Conservation (phyloP, 495 filamentous ascomycete genomes). For the Penicillium bialowiezense region DNA sequence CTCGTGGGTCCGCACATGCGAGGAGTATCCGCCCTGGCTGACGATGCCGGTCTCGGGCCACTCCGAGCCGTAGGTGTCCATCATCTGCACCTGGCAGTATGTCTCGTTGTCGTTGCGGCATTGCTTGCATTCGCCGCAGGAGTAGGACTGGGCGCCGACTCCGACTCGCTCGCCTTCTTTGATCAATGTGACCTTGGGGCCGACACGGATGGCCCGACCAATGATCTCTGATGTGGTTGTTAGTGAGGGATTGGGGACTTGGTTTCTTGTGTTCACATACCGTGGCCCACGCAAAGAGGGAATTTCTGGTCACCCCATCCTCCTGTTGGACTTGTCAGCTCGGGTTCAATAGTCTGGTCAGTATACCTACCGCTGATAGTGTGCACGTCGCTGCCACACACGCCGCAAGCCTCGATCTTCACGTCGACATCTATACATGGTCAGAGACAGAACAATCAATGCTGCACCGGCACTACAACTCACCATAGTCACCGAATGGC, state of each 20-base stretch:
- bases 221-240: conserved; percentile 53
- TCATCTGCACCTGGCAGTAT: conserved; percentile 63
- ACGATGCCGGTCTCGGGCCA: conserved; percentile 63
- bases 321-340: conserved; percentile 25
- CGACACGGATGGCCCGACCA: conserved; percentile 68
- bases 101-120: conserved; percentile 75
- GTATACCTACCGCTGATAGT: conserved; percentile 55
- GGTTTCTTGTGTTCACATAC: conserved; percentile 17
- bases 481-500: conserved; percentile 64
- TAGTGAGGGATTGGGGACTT: not conserved
- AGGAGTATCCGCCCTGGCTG: conserved; percentile 63
- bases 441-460: not conserved
- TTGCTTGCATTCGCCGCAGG: conserved; percentile 66
- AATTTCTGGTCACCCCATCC: conserved; percentile 72
- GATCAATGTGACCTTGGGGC: conserved; percentile 60
- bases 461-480: not conserved
- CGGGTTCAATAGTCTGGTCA: not conserved
- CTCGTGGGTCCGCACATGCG: conserved; percentile 72
- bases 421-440: conserved; percentile 61
- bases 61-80: conserved; percentile 63
- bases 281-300: conserved; percentile 70
- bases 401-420: conserved; percentile 70
- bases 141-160: conserved; percentile 73
- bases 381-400: conserved; percentile 78
- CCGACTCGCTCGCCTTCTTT: conserved; percentile 77